A percentile compares a stretch with the other conserved stretches of the same genome.
phyloP scores from a whole-genome alignment of 202 grass and related monocot species.

The Brachypodium distachyon region DNA sequence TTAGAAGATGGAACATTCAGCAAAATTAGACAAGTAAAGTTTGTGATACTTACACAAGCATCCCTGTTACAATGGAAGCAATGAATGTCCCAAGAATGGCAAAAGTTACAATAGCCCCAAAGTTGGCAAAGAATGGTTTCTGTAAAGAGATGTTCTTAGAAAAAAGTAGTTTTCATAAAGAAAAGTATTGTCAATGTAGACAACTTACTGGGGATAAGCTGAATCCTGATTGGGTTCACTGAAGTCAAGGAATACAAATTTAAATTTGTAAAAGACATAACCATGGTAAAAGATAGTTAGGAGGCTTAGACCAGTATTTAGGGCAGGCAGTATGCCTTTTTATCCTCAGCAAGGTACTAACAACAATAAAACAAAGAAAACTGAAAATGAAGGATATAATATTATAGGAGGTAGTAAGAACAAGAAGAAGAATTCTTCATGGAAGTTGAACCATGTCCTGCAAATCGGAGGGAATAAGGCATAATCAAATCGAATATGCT shows the following conservation, averaged over 20 bases:
- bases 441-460: conserved; percentile 99
- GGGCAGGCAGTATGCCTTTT: conserved; percentile 6
- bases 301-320: conserved; percentile 11
- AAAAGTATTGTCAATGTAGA: background rate
- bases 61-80: conserved; percentile 82
- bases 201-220: conserved; percentile 93
- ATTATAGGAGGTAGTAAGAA: conserved; percentile 98
- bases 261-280: background rate
- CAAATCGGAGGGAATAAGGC: conserved; percentile 6
- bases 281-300: background rate
- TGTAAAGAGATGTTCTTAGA: conserved; percentile 18
- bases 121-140: conserved; percentile 99
- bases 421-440: conserved; percentile 99
- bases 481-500: conserved; percentile 1
- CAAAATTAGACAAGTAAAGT: conserved; percentile 2
- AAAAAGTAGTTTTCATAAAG: conserved; percentile 3
- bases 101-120: conserved; percentile 96
- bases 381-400: conserved; percentile 89
- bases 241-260: conserved; percentile 60
- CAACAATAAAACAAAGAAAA: background rate
- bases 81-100: conserved; percentile 93
- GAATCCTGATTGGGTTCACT: conserved; percentile 93
- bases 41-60: conserved; percentile 87
- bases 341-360: background rate
- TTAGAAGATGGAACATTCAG: conserved; percentile 6